A percentile compares a stretch with the other conserved stretches of the same genome.
Evolutionary conservation across 106 monocot genomes (phyloP).

Genomic region (Acanthochlamys bracteata): DNA sequence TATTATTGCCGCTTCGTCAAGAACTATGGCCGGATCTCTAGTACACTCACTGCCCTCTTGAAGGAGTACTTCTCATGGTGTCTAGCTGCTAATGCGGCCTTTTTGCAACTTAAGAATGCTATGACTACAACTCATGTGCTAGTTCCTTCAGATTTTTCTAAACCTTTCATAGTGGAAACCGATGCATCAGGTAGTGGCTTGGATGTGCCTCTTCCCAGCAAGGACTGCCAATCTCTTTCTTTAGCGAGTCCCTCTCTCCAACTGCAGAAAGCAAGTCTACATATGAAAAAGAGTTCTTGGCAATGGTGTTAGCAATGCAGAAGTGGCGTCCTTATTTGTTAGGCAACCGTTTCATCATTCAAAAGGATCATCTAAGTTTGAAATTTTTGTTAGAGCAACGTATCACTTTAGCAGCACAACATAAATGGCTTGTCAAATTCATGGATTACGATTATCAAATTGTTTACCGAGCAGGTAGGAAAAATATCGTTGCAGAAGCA

Average conservation of each 20-base stretch:
- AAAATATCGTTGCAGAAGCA: neutral
- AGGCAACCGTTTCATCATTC: neutral
- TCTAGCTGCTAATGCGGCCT: neutral
- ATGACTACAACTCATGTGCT: neutral
- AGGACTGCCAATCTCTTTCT: neutral
- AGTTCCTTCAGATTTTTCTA: neutral
- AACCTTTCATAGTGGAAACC: neutral
- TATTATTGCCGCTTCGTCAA: neutral
- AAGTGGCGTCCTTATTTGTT: neutral
- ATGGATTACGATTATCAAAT: neutral
- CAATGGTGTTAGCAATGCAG: neutral
- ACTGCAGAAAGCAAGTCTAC: neutral
- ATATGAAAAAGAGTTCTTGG: neutral
- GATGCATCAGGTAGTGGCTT: neutral
- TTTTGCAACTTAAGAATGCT: too few relatives aligned
- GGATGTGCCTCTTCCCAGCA: neutral
- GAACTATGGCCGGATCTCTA: conserved; percentile 1
- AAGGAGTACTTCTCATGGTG: neutral
- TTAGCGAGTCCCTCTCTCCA: neutral
- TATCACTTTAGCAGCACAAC: neutral
- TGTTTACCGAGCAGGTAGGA: neutral
- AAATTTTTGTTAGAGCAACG: neutral
- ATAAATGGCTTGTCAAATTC: neutral
- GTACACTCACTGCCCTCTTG: neutral
- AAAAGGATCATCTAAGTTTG: neutral